phyloP scores from a whole-genome alignment of 202 grass and related monocot species.

The Brachypodium distachyon region DNA sequence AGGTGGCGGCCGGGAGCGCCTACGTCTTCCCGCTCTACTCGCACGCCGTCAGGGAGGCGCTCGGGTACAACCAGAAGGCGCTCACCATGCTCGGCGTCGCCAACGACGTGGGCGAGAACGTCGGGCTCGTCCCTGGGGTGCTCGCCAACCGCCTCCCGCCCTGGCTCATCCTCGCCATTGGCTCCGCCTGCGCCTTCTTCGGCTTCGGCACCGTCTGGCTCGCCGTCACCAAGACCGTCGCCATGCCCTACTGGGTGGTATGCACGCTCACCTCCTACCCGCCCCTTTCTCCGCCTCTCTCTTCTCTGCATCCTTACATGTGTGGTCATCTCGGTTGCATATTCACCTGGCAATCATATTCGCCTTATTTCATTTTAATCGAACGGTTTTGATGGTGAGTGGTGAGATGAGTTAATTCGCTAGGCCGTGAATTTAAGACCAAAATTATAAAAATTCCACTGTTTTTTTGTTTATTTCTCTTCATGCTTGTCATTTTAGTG shows the following conservation, averaged over 20 bases:
- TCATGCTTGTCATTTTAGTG: not conserved
- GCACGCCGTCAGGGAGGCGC: slow-evolving; percentile 47
- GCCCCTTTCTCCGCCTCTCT: not conserved
- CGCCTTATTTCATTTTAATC: too few relatives aligned
- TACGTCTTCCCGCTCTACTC: slow-evolving; percentile 94
- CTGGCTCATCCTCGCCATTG: slow-evolving; percentile 65
- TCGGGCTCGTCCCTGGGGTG: slow-evolving; percentile 62
- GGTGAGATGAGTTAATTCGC: not conserved
- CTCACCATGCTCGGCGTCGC: slow-evolving; percentile 89
- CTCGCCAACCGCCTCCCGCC: slow-evolving; percentile 81
- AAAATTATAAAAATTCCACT: not conserved
- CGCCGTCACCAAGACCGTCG: slow-evolving; percentile 59
- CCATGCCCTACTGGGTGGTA: slow-evolving; percentile 86
- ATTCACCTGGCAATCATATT: not conserved
- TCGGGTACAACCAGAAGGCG: slow-evolving; percentile 58
- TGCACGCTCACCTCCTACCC: not conserved
- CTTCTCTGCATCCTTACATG: not conserved
- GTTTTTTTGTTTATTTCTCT: not conserved
- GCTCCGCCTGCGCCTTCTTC: slow-evolving; percentile 61
- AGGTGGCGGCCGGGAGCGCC: slow-evolving; percentile 81
- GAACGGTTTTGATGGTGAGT: not conserved
- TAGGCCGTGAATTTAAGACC: not conserved
- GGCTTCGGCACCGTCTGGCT: slow-evolving; percentile 85
- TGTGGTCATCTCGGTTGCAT: not conserved
- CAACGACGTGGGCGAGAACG: slow-evolving; percentile 90